phyloP scores from a whole-genome alignment of 768 basidiomycete species.

The Mycena olivaceomarginata region DNA sequence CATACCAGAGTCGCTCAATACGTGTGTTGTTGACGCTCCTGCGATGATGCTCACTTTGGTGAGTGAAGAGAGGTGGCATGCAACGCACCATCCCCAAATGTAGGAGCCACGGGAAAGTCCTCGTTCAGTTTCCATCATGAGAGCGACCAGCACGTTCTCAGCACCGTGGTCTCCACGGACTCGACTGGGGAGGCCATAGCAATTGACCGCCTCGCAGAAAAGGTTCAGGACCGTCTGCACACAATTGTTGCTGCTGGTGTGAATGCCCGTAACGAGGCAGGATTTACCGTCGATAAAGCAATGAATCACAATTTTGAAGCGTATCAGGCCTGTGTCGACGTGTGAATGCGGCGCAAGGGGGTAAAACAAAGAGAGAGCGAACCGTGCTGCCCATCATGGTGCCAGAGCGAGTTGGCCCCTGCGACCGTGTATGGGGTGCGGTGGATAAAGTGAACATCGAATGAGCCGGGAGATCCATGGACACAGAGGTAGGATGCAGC shows the following conservation, averaged over 20 bases:
- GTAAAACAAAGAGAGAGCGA: not conserved
- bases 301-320: constrained; percentile 46
- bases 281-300: constrained; percentile 65
- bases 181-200: constrained; percentile 56
- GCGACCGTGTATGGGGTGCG: constrained; percentile 33
- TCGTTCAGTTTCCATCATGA: constrained; percentile 49
- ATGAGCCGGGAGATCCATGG: constrained; percentile 40
- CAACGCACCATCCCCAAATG: constrained; percentile 58
- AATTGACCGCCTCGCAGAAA: constrained; percentile 49
- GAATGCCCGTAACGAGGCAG: constrained; percentile 56
- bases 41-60: not conserved
- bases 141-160: constrained; percentile 57
- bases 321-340: not conserved
- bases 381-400: constrained; percentile 61
- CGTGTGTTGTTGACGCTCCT: constrained; percentile 64
- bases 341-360: not conserved
- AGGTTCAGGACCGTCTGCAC: constrained; percentile 60
- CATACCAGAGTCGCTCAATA: constrained; percentile 62
- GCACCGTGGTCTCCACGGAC: constrained; percentile 37
- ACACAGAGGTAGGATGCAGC: constrained; percentile 38
- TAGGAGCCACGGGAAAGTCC: constrained; percentile 56
- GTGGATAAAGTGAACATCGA: constrained; percentile 44
- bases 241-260: constrained; percentile 61
- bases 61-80: constrained; percentile 12
- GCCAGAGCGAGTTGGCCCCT: constrained; percentile 58